Evolutionary conservation across 345 rosid genomes (phyloP), one percentile per base, ranked within the genome.

Genomic region (Hibiscus tridactylites): DNA sequence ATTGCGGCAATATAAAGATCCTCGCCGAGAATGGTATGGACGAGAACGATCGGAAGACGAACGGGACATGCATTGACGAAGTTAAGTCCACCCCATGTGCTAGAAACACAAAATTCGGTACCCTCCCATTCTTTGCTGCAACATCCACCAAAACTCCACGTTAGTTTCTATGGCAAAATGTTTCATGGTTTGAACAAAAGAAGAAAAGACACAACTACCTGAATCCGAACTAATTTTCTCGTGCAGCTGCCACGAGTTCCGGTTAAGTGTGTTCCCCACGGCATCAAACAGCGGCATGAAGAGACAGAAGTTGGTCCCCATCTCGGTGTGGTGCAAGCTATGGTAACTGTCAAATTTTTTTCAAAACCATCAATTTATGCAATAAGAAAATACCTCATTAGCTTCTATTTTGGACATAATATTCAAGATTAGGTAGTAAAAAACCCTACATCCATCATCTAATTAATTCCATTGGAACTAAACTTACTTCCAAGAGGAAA

Each of bases 211-310:
- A 13, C 62, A 67, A 24, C 73, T 81, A 89, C 97, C 93, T 76
- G 83, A 66, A 68, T 73, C 76, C 6, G 88, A 63, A 58, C 83
- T 79, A 49, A 84, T 73, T 68, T 85, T 54, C 75, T 79, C 79
- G 73, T 88, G 99, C 2, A 81, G 78, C 61, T 88, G 83, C 99
- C 98, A 92, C 1, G 98, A 89, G 46, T 86, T 76, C 70, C 70
- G 52, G 80, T 92, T 89, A 5, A 87, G 83, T 16, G 99, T 96
- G n/a, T 88, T 83, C 70, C 98, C 87, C 58, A 88, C 66, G 71
- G 84, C 87, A 74, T 96, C 99, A 78, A 86, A 96, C 56, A 92
- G 67, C 15, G 99, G 99, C 98, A 96, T 96, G 75, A 92, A 91
- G 47, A 96, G 89, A 85, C 99, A 95, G 80, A 89, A 96, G 58